Percentiles rank a stretch among this genome's conserved stretches.
phyloP scores from a whole-genome alignment of 1,139 yeast species.

The Dujonia santamariae region DNA sequence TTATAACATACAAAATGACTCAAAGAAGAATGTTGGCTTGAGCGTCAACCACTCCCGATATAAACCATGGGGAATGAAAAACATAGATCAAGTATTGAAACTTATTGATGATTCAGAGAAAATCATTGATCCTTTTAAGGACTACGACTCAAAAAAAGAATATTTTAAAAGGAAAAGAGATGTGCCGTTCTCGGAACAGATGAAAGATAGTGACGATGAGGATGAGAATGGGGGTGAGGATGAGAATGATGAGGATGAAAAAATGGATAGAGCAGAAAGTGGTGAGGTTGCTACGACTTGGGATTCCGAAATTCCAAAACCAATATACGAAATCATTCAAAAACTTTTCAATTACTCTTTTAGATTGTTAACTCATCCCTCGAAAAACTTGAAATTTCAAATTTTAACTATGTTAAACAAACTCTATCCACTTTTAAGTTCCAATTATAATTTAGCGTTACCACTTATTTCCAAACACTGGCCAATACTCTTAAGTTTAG shows the following conservation, averaged over 20 bases:
- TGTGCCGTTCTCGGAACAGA: constrained; percentile 33
- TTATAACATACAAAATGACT: constrained; percentile 23
- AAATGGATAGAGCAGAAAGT: constrained; percentile 26
- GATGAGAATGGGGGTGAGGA: constrained; percentile 30
- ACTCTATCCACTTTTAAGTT: constrained; percentile 60
- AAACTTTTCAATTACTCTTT: constrained; percentile 70
- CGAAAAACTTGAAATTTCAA: constrained; percentile 52
- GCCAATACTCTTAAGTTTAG: constrained; percentile 39
- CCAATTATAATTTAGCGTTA: constrained; percentile 54
- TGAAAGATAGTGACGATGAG: constrained; percentile 39
- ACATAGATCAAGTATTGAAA: constrained; percentile 33
- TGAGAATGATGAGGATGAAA: constrained; percentile 34
- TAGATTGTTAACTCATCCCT: constrained; percentile 65
- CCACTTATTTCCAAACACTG: constrained; percentile 72
- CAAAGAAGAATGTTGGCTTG: constrained; percentile 13
- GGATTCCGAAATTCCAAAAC: constrained; percentile 62
- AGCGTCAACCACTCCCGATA: constrained; percentile 23
- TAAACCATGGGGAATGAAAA: constrained; percentile 56
- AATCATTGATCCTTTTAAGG: constrained; percentile 27
- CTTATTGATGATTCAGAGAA: constrained; percentile 39
- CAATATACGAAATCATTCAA: constrained; percentile 55
- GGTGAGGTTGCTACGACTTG: constrained; percentile 36
- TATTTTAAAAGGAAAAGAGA: constrained; percentile 31
- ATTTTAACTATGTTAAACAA: constrained; percentile 50
- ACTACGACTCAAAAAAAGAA: constrained; percentile 29